Conservation (phyloP, 2,329 filamentous ascomycete genomes). For the Penicillium sp. region DNA sequence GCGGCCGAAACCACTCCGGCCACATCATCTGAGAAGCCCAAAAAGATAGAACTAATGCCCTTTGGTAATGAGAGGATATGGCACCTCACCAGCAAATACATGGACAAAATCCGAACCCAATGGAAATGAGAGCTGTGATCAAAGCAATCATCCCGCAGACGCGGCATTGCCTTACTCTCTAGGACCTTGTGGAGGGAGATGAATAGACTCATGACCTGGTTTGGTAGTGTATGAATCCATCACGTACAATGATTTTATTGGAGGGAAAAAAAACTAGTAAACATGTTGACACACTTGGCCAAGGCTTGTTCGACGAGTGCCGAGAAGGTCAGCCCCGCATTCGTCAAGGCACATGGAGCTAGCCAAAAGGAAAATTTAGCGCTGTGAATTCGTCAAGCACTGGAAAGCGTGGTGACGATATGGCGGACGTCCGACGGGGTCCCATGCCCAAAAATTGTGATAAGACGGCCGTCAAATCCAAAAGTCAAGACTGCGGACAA, state of each 20-base stretch:
- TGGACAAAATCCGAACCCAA: not conserved
- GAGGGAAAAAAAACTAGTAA: not conserved
- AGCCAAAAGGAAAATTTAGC: conserved; percentile 2
- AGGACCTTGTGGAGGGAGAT: not conserved
- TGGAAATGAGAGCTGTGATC: too few species aligned
- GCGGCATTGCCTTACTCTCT: not conserved
- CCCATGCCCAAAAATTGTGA: not conserved
- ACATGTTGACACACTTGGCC: not conserved
- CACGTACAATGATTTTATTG: not conserved
- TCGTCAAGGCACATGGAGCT: conserved; percentile 9
- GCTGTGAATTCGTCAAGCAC: not conserved
- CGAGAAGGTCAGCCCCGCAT: conserved; percentile 6
- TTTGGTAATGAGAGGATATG: not conserved
- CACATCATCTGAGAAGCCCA: not conserved
- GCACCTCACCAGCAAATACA: too few species aligned
- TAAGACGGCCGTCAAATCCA: conserved; percentile 5
- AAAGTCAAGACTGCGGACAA: not conserved
- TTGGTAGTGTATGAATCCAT: not conserved
- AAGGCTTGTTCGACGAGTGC: not conserved
- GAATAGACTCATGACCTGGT: not conserved
- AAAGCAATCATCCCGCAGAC: too few species aligned
- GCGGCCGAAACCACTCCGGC: not conserved
- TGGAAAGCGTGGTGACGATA: not conserved
- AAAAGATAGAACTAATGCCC: not conserved
- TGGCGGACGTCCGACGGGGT: conserved; percentile 18